Base-by-base conservation (phyloP, 2,329 filamentous ascomycete species). In the Blastomyces percursus region DNA sequence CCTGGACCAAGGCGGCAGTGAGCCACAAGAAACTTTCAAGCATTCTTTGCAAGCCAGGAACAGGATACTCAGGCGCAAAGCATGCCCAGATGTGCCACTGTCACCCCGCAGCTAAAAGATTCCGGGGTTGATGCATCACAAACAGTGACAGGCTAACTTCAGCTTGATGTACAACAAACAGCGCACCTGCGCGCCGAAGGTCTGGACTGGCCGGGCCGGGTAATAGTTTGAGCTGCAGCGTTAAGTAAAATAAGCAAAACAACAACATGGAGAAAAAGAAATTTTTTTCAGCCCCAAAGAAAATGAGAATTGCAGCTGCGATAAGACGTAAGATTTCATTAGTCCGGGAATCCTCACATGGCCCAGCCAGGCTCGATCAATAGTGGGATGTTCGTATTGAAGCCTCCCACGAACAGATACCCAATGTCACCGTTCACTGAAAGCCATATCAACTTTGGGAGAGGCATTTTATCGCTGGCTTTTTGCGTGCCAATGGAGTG, bases 11-110 rank as follows among this genome's bases (percentile, higher is more conserved):
- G 24, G 14, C 21, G 56, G 35, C 54, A 59, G 14, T 27, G 21
- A 30, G 57, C 42, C 57, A 48, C 57, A 48, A 21, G 35, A 59
- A 46, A 59, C 40, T 48, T 59, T 46, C 40, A n/a, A 42, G 42
- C 14, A 44, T 44, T 44, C 51, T 30, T 59, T n/a, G 55, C 16
- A 40, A 40, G 51, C 11, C 55, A 62, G 61, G 61, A 64, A 64
- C 58, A 62, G 61, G 61, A 62, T 27, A 59, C 42, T 62, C 61
- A 63, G 61, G 63, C 61, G 61, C 63, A 51, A 35, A 2, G 21
- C n/a, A 35, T 44, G 35, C 6, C 40, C 4, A 12, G 19, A 40
- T 42, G 4, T 11, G 16, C 35, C n/a, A 35, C 21, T 35, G 42
- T n/a, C 57, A 35, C 42, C 57, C 42, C 42, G 24, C 42, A 32